Evolutionary conservation across 2,329 filamentous ascomycete species (phyloP), one percentile per base, ranked within the genome.

Genomic region (Phyllosticta citribraziliensis): DNA sequence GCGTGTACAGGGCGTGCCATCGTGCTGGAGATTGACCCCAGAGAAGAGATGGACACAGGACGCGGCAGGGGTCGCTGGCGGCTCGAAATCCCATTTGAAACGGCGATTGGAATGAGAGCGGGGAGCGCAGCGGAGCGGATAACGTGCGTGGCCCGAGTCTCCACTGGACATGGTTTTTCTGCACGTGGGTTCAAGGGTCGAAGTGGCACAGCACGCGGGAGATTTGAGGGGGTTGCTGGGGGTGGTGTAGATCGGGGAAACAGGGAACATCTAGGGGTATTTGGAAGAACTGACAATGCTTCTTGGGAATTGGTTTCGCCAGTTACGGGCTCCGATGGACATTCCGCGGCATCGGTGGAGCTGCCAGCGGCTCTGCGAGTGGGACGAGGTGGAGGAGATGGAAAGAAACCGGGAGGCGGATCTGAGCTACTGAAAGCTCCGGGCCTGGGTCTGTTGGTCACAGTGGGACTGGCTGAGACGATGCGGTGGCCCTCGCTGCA

Each of bases 81-180:
- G 54, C 73, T 66, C 40, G 14, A 47, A 52, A 75, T 71, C 20
- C 72, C 73, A 50, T 70, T 69, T 22, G 72, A 69, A 55, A 68
- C 71, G 22, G 73, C 73, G 61, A 75, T 69, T 19, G 72, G 72
- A 24, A 75, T 65, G 40, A 75, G 67, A 52, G 69, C 66, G 5
- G 69, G 68, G 19, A 75, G 63, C n/a, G 72, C 73, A 35, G 70
- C 71, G 11, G 73, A 75, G 20, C 55, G 60, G 14, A 62, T 62
- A 27, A 62, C 47, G 54, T 20, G n/a, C n/a, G 54, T 55, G 54
- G 22, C 54, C 3, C 10, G 55, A 56, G 25, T 25, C 55, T 25
- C 27, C 20, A 19, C 33, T 22, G 27, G 19, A 33, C 55, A 22
- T 20, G 55, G 40, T n/a, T 19, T n/a, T n/a, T 47, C 40, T 47